A percentile compares a stretch with the other conserved stretches of the same genome.
phyloP scores from a whole-genome alignment of 2,329 filamentous ascomycete genomes.

The Fusarium sp. region DNA sequence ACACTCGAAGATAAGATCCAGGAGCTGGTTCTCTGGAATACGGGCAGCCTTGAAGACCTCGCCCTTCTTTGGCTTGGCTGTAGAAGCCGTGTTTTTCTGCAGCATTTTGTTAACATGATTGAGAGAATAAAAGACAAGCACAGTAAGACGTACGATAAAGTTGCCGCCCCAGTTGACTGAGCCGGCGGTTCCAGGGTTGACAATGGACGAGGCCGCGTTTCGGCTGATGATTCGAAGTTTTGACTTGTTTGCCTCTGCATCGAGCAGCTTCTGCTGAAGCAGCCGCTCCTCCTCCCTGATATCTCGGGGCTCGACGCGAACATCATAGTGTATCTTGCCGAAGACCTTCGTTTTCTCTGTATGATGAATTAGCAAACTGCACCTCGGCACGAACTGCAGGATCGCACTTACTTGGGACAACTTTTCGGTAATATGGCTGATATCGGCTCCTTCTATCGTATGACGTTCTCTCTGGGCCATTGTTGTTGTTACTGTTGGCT shows the following conservation, averaged over 20 bases:
- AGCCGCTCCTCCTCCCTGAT: conserved; percentile 75
- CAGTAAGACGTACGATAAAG: conserved; percentile 68
- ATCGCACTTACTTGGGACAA: conserved; percentile 75
- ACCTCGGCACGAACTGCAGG: neutral
- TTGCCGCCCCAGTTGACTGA: conserved; percentile 54
- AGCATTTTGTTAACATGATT: conserved; percentile 35
- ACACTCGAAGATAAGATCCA: conserved; percentile 84
- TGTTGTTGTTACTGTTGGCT: conserved; percentile 22
- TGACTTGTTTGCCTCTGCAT: conserved; percentile 62
- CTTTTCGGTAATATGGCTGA: conserved; percentile 73
- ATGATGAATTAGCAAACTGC: conserved; percentile 36
- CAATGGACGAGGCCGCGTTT: conserved; percentile 61
- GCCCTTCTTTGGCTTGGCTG: conserved; percentile 68
- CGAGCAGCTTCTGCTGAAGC: conserved; percentile 66
- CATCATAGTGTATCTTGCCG: conserved; percentile 79
- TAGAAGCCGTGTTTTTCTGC: conserved; percentile 64
- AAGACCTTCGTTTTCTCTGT: conserved; percentile 81
- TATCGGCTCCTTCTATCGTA: conserved; percentile 58
- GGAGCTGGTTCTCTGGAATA: conserved; percentile 86
- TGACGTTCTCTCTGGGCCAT: conserved; percentile 57
- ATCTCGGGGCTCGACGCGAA: conserved; percentile 77
- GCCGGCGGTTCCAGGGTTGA: conserved; percentile 64
- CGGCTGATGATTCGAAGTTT: conserved; percentile 63
- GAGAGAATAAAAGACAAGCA: neutral
- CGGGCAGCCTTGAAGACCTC: conserved; percentile 86